These are phyloP conservation scores for Phaeotremella fagi DNA, from an alignment of 768 basidiomycete species.

Conservation along the genomic window DNA sequence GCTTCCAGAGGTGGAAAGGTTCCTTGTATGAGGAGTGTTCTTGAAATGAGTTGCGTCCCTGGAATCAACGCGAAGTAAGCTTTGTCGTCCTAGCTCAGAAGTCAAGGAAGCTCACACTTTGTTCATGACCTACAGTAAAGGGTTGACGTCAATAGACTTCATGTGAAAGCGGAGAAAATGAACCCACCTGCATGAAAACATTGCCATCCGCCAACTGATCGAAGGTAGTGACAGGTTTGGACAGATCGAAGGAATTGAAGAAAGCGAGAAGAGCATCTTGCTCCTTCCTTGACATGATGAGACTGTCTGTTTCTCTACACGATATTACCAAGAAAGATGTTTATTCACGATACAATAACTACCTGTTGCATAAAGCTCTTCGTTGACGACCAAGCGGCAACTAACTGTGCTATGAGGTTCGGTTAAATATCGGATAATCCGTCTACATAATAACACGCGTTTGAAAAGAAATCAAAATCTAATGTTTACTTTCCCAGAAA, in stretches of 20 bases:
- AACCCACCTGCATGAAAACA: conserved; percentile 37
- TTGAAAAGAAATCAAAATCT: background rate
- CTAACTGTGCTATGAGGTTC: background rate
- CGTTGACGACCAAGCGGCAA: no score
- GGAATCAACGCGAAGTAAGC: no score
- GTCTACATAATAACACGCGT: background rate
- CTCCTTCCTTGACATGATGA: conserved; percentile 33
- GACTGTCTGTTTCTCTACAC: no score
- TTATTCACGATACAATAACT: no score
- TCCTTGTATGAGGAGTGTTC: conserved; percentile 6
- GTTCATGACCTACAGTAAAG: conserved; percentile 14
- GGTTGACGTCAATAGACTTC: background rate
- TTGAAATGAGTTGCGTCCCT: conserved; percentile 42
- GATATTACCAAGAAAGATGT: no score
- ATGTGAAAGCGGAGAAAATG: no score
- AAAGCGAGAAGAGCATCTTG: conserved; percentile 37
- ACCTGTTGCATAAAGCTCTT: no score
- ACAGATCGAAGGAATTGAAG: conserved; percentile 38
- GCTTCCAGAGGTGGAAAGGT: conserved; percentile 1
- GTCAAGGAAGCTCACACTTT: conserved; percentile 19
- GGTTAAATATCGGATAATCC: background rate
- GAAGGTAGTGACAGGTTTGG: conserved; percentile 26
- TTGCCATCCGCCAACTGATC: conserved; percentile 35
- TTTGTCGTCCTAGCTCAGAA: no score
- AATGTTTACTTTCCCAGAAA: background rate